Conservation (phyloP, 2,329 filamentous ascomycete species). For the Penicillium sp. region DNA sequence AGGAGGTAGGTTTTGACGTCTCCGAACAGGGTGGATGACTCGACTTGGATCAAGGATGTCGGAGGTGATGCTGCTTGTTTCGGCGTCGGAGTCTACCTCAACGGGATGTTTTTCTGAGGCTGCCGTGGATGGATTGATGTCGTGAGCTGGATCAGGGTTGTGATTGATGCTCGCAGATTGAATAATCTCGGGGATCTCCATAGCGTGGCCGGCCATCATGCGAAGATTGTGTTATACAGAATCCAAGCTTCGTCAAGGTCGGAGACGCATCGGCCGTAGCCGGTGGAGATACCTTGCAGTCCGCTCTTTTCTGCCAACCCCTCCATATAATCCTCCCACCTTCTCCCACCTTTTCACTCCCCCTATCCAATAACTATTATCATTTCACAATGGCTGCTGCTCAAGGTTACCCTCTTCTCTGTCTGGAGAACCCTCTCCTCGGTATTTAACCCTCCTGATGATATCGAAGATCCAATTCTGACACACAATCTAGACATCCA, state of each 20-base stretch:
- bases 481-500: constrained; percentile 72
- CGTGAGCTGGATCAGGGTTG: constrained; percentile 69
- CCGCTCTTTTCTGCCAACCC: constrained; percentile 27
- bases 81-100: constrained; percentile 51
- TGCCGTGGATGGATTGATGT: constrained; percentile 78
- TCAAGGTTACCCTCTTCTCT: constrained; percentile 86
- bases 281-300: constrained; percentile 9
- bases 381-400: constrained; percentile 64
- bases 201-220: constrained; percentile 59
- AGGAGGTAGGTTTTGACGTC: constrained; percentile 63
- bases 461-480: constrained; percentile 17
- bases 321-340: constrained; percentile 21
- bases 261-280: constrained; percentile 4
- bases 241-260: not conserved
- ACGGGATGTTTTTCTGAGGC: constrained; percentile 68
- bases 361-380: constrained; percentile 10
- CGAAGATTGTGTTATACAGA: constrained; percentile 7
- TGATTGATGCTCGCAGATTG: constrained; percentile 78
- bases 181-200: constrained; percentile 74
- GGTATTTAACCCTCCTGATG: constrained; percentile 52
- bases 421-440: constrained; percentile 95
- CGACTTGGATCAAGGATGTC: constrained; percentile 46
- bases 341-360: constrained; percentile 13
- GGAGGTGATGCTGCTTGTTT: constrained; percentile 49
- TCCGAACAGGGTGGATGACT: constrained; percentile 37